Percentiles rank a stretch among this genome's conserved stretches.
phyloP scores from a whole-genome alignment of 2,329 filamentous ascomycete species.

The Exophiala phaeomuriformis region DNA sequence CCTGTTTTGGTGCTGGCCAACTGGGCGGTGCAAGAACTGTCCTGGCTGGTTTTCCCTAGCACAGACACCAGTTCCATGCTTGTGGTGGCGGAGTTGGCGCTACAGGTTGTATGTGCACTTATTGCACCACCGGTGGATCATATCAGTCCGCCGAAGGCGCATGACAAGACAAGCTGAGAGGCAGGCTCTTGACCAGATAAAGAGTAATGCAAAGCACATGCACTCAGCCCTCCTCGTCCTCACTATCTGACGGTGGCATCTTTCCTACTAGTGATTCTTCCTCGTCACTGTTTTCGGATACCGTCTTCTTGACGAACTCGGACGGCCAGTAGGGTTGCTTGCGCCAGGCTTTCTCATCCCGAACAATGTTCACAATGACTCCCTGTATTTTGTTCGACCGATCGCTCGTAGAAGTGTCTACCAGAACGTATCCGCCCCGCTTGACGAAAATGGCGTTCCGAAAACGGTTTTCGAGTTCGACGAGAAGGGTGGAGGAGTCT shows the following conservation, averaged over 20 bases:
- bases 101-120: slow-evolving; percentile 47
- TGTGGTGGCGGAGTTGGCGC: slow-evolving; percentile 64
- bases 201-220: not conserved
- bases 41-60: slow-evolving; percentile 92
- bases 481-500: slow-evolving; percentile 57
- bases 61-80: slow-evolving; percentile 55
- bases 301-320: slow-evolving; percentile 61
- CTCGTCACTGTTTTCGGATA: slow-evolving; percentile 58
- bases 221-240: slow-evolving; percentile 43
- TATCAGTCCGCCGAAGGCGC: slow-evolving; percentile 10
- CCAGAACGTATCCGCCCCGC: slow-evolving; percentile 75
- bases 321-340: slow-evolving; percentile 85
- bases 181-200: not conserved
- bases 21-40: slow-evolving; percentile 79
- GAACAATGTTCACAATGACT: slow-evolving; percentile 86
- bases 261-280: slow-evolving; percentile 74
- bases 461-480: slow-evolving; percentile 77
- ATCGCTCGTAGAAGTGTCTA: slow-evolving; percentile 59
- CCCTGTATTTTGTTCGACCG: slow-evolving; percentile 72
- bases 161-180: slow-evolving; percentile 11
- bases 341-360: slow-evolving; percentile 85
- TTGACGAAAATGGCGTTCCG: slow-evolving; percentile 92
- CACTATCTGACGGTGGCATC: slow-evolving; percentile 75
- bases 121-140: slow-evolving; percentile 21
- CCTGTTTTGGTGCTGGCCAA: slow-evolving; percentile 59